phyloP scores from a whole-genome alignment of 1,139 yeast genomes.

The Taphrina populina region DNA sequence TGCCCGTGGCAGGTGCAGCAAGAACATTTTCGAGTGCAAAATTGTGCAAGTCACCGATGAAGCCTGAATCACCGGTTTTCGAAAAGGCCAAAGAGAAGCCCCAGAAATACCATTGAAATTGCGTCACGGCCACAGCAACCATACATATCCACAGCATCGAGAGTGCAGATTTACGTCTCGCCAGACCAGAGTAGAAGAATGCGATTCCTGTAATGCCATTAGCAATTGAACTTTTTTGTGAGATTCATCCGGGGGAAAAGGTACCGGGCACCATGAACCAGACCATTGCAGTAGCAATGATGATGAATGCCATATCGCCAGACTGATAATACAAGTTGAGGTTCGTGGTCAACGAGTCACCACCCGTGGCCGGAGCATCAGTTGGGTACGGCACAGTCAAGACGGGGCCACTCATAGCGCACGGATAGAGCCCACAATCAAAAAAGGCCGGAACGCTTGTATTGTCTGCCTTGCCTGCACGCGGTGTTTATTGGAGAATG shows the following conservation, averaged over 20 bases:
- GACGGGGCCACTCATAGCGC: constrained; percentile 17
- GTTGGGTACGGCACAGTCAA: constrained; percentile 27
- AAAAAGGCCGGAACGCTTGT: too few relatives aligned
- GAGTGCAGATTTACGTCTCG: constrained; percentile 85
- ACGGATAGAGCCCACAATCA: too few relatives aligned
- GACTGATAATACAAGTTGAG: constrained; percentile 48
- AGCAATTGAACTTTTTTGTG: not conserved
- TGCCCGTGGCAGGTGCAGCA: constrained; percentile 51
- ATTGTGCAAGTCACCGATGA: constrained; percentile 78
- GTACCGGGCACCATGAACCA: constrained; percentile 79
- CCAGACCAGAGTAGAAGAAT: constrained; percentile 86
- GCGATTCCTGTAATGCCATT: constrained; percentile 60
- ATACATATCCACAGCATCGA: constrained; percentile 85
- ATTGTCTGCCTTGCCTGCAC: too few relatives aligned
- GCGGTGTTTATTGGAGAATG: too few relatives aligned
- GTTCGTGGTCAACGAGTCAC: constrained; percentile 36
- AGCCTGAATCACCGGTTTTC: constrained; percentile 68
- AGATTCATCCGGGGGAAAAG: not conserved
- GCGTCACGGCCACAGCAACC: constrained; percentile 74
- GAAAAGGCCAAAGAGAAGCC: constrained; percentile 91
- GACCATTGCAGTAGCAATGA: constrained; percentile 58
- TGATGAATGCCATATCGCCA: constrained; percentile 55
- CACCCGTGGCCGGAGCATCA: constrained; percentile 29
- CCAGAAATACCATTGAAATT: constrained; percentile 98
- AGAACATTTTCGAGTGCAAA: constrained; percentile 77